Evolutionary conservation across 2,329 filamentous ascomycete species (phyloP).

Genomic region (Triangularia verruculosa): DNA sequence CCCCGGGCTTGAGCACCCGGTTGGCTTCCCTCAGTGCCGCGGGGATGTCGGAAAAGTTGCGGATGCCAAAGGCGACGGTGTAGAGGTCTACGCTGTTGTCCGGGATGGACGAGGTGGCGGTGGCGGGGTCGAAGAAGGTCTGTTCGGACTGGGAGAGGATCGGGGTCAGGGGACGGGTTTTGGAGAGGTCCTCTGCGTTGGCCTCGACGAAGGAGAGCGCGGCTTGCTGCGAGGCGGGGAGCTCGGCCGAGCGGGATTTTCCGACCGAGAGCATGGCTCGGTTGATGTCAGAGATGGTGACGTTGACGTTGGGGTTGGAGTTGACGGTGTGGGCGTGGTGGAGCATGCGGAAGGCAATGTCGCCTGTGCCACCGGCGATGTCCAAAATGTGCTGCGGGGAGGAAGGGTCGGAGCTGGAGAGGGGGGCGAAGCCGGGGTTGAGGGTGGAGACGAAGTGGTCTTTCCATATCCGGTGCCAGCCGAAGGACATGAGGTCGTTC

Average conservation of each 20-base stretch:
- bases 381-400: conserved; percentile 76
- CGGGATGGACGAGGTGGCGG: conserved; percentile 49
- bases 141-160: conserved; percentile 14
- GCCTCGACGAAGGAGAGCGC: conserved; percentile 77
- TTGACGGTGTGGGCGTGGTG: conserved; percentile 81
- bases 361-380: conserved; percentile 93
- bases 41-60: conserved; percentile 93
- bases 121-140: conserved; percentile 22
- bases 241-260: conserved; percentile 63
- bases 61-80: conserved; percentile 95
- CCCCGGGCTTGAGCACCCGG: conserved; percentile 87
- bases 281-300: conserved; percentile 96
- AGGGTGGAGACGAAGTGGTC: conserved; percentile 53
- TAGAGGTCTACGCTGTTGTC: conserved; percentile 83
- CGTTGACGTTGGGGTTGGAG: conserved; percentile 72
- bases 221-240: conserved; percentile 54
- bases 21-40: conserved; percentile 78
- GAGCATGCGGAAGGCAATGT: conserved; percentile 96
- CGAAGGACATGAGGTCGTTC: conserved; percentile 99
- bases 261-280: conserved; percentile 90
- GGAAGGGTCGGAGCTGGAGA: conserved; percentile 41
- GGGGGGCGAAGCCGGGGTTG: conserved; percentile 69
- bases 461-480: conserved; percentile 95
- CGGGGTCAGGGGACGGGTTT: conserved; percentile 21
- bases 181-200: conserved; percentile 73